These are phyloP conservation scores for Penicillium crustosum DNA, from an alignment of 2,329 filamentous ascomycete genomes.

Conservation along the genomic window DNA sequence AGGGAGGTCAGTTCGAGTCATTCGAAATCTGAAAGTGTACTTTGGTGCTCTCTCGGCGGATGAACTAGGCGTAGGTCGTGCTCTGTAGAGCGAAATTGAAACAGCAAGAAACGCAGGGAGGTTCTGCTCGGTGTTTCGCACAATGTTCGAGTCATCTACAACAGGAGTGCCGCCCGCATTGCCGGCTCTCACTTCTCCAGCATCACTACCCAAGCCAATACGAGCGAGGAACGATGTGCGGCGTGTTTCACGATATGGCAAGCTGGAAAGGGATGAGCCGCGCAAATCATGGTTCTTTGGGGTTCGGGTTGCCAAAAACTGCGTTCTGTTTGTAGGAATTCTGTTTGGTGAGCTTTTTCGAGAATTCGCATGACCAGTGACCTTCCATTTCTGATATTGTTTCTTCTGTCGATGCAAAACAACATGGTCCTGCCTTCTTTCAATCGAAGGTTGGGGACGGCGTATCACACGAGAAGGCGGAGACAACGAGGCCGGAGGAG, in stretches of 20 bases:
- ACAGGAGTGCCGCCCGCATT: neutral
- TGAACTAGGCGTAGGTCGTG: neutral
- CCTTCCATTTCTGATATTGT: constrained; percentile 20
- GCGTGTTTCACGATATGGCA: neutral
- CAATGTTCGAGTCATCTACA: neutral
- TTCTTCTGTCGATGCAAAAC: constrained; percentile 16
- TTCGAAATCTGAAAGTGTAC: neutral
- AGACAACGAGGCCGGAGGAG: constrained; percentile 2
- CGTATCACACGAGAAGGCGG: neutral
- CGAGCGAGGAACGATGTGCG: neutral
- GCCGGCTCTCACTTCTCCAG: neutral
- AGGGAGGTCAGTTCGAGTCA: neutral
- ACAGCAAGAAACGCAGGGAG: neutral
- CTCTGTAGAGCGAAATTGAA: constrained; percentile 2
- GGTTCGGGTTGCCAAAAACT: neutral
- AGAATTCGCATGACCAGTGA: neutral
- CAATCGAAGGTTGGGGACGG: constrained; percentile 14
- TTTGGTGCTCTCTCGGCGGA: neutral
- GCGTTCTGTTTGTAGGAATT: constrained; percentile 7
- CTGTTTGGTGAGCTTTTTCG: constrained; percentile 13
- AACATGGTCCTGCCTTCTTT: constrained; percentile 17
- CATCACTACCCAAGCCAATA: neutral
- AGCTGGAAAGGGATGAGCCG: constrained; percentile 5
- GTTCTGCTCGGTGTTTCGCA: neutral
- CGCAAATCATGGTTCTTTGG: constrained; percentile 2